Conservation (phyloP, 257 asterid genomes). For the Nicotiana tabacum region DNA sequence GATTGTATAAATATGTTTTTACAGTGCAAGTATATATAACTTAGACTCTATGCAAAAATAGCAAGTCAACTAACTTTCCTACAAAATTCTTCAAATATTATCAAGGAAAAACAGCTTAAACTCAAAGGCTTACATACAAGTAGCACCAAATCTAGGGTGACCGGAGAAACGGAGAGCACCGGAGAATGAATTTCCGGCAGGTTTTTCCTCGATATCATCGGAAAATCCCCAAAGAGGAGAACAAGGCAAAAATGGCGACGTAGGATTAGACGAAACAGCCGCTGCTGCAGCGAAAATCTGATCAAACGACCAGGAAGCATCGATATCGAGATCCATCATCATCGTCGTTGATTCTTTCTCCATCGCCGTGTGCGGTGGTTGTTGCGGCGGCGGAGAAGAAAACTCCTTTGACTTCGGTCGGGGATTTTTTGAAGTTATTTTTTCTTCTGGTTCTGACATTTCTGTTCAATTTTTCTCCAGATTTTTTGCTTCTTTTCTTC, state of each 20-base stretch:
- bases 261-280: neutral
- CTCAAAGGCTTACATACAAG: conserved; percentile 2
- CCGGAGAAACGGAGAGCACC: neutral
- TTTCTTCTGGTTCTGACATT: neutral
- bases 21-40: too few species aligned
- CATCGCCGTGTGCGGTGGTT: neutral
- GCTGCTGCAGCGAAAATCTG: conserved; percentile 3
- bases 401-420: neutral
- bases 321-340: conserved; percentile 7
- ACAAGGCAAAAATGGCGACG: neutral
- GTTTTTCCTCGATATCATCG: neutral
- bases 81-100: neutral
- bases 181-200: neutral
- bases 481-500: neutral
- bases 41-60: too few species aligned
- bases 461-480: neutral
- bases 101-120: neutral
- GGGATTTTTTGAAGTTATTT: neutral
- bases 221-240: conserved; percentile 4
- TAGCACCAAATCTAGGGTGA: neutral
- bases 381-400: neutral
- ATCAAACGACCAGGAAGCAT: neutral
- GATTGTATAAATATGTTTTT: too few species aligned
- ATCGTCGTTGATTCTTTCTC: neutral
- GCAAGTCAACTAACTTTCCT: neutral